Base-by-base conservation (phyloP, 2,329 filamentous ascomycete genomes). In the Colletotrichum kahawae region DNA sequence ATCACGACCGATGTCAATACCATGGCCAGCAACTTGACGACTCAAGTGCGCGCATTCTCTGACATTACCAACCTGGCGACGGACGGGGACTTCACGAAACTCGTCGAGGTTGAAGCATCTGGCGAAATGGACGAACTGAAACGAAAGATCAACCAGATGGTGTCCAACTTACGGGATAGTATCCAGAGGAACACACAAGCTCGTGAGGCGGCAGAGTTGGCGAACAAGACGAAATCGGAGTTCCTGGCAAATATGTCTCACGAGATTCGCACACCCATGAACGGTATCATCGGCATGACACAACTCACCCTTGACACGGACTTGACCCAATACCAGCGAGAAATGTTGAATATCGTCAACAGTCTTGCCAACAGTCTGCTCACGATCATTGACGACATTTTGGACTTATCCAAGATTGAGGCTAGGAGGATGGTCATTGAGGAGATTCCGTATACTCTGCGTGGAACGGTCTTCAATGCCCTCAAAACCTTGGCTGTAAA, bases 121-220 rank as follows among this genome's bases (percentile, higher is more conserved):
- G 97, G 97, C 77, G 97, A 99, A 85, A 98, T 99, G 97, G 97
- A 98, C 85, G 96, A 98, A 84, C 90, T 99, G 80, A 99, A 99
- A 87, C 93, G 96, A 81, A 98, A 98, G 89, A 98, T 99, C 90
- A 99, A 98, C 83, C 95, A 97, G 87, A 99, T 99, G 97, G 96
- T 98, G 68, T 97, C 95, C 82, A 98, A 98, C 82, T 87, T 99
- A 77, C 90, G 96, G 79, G 97, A 98, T 85, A 97, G 95, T 89
- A 98, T 99, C 79, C 96, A 98, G 84, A 93, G 95, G 83, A 99
- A 98, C 83, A 98, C 96, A 4, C 95, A 96, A 78, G 97, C 97
- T 72, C 94, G 97, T 84, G 96, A 98, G 85, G 96, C 96, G 62
- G 97, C 97, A 80, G 97, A 99, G 83, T 88, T 98, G 82, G 97